These are phyloP conservation scores for Actinidia arguta DNA, from an alignment of 179 eudicot species.

Conservation along the genomic window DNA sequence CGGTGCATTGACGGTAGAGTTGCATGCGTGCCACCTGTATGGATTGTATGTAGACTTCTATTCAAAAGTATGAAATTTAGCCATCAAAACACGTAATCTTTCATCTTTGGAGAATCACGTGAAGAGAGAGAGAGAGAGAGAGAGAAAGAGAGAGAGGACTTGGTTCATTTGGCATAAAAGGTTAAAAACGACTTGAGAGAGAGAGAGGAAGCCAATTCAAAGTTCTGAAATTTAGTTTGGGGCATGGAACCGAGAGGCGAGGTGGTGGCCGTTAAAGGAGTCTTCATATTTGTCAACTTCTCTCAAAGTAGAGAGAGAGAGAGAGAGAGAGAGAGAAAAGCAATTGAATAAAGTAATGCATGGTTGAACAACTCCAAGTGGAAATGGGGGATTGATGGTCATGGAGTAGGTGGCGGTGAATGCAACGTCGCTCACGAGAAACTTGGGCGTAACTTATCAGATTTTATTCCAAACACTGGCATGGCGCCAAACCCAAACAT, in stretches of 20 bases:
- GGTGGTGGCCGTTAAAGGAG: conserved; percentile 12
- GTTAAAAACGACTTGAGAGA: not conserved
- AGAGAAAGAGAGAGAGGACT: too few species aligned
- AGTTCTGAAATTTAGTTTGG: not conserved
- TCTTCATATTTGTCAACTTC: not conserved
- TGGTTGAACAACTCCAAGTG: not conserved
- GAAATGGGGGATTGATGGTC: not conserved
- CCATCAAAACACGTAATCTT: not conserved
- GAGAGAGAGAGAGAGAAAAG: not conserved
- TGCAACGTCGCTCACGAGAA: conserved; percentile 9
- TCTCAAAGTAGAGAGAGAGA: conserved; percentile 4
- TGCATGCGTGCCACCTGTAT: conserved; percentile 17
- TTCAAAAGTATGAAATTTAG: too few species aligned
- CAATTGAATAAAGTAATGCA: not conserved
- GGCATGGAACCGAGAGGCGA: not conserved
- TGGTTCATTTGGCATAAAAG: not conserved
- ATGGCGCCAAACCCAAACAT: too few species aligned
- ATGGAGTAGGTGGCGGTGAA: conserved; percentile 1
- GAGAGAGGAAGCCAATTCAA: not conserved
- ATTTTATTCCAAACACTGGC: conserved; percentile 4
- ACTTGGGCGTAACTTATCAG: not conserved
- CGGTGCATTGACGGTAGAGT: not conserved
- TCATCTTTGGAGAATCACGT: not conserved
- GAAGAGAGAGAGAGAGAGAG: too few species aligned
- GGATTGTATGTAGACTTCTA: not conserved